Percentiles rank a stretch among this genome's conserved stretches.
phyloP scores from a whole-genome alignment of 192 early-diverging fungal species.

The Coemansia sp. region DNA sequence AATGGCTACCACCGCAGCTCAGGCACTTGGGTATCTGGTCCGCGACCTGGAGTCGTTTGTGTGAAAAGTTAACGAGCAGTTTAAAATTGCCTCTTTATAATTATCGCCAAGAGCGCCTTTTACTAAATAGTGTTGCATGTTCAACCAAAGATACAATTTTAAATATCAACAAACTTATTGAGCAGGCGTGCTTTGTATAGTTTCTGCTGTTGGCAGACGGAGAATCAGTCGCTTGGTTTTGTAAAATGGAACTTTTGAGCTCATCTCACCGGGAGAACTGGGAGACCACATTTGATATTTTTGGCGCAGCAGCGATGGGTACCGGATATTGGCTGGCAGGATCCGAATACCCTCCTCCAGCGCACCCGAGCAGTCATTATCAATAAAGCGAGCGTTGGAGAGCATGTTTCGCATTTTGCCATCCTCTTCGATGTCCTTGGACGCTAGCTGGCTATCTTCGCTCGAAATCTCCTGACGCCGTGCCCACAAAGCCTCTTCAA shows the following conservation, averaged over 20 bases:
- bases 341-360: constrained; percentile 10
- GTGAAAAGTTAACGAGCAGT: too few species aligned
- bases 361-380: neutral
- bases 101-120: too few species aligned
- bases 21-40: constrained; percentile 46
- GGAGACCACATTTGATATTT: constrained; percentile 38
- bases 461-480: constrained; percentile 42
- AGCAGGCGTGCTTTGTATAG: neutral
- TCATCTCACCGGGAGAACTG: constrained; percentile 9
- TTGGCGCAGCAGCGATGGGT: constrained; percentile 23
- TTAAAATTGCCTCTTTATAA: too few species aligned
- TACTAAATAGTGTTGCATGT: too few species aligned
- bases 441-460: constrained; percentile 9
- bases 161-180: neutral
- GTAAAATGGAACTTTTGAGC: constrained; percentile 20
- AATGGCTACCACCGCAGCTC: constrained; percentile 27
- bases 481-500: constrained; percentile 48
- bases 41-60: constrained; percentile 27
- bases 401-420: constrained; percentile 50
- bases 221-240: constrained; percentile 34
- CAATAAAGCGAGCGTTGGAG: constrained; percentile 37
- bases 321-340: constrained; percentile 28
- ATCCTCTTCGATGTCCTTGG: constrained; percentile 47
- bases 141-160: too few species aligned
- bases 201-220: constrained; percentile 10